Base-by-base conservation (phyloP, 306 rosid genomes). In the Prunus davidiana region DNA sequence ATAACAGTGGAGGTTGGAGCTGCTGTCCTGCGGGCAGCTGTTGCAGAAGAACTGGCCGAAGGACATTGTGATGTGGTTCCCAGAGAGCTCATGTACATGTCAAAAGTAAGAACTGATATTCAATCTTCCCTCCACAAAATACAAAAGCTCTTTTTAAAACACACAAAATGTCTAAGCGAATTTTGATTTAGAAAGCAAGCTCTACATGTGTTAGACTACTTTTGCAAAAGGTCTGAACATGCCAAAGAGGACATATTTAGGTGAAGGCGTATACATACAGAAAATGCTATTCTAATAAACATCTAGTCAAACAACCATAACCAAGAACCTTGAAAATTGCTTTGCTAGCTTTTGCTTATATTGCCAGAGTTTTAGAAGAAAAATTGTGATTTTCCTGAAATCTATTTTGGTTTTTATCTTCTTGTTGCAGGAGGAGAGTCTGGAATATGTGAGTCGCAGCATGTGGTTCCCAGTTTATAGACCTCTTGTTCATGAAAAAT, bases 1-100 rank as follows among this genome's bases (percentile, higher is more conserved):
- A 83, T 94, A 72, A 91, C 98, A 4, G 94, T 84, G 0, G 91
- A 91, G 85, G 98, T 94, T 74, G 98, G 98, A 75, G 97, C 96
- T 69, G 96, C 98, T 72, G 98, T 94, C 58, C 24, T 91, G 54
- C 84, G 82, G 41, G 91, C 90, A 50, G 98, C 98, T 67, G 87
- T 91, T 65, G 87, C 86, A 34, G 98, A 94, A 79, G 87, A 81
- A 30, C 71, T 90, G 46, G 98, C 97, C 10, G 98, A 94, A 79
- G 98, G 98, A 22, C 89, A 81, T 16, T 80, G 87, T 6, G 96
- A 88, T 30, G 80, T 90, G 6, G 93, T 95, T 46, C 50, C 79
- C 34, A 86, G 56, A 84, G 98, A 91, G 82, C 91, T 94, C 76
- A 62, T 16, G 15, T 78, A 79, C 34, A 93, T 91, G 98, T 87